These are phyloP conservation scores for Spathaspora arborariae DNA, from an alignment of 805 yeast genomes.

Conservation along the genomic window DNA sequence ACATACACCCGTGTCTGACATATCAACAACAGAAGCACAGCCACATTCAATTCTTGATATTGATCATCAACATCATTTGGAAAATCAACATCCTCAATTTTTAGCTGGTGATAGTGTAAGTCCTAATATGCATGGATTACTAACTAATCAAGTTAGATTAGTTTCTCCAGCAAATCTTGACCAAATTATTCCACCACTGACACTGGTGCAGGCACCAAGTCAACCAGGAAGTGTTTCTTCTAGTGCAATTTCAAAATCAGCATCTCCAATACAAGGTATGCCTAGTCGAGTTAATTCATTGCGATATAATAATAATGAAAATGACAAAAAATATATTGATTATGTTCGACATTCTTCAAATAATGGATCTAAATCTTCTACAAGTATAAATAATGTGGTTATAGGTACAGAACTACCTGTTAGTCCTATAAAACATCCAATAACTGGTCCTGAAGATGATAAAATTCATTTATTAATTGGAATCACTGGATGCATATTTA, in stretches of 20 bases:
- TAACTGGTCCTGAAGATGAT: conserved; percentile 4
- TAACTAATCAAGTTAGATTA: background rate
- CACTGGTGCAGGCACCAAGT: background rate
- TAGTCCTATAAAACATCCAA: conserved; percentile 6
- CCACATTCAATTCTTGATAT: background rate
- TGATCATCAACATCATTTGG: conserved; percentile 2
- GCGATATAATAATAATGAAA: conserved; percentile 7
- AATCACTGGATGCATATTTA: conserved; percentile 22
- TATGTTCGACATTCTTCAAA: conserved; percentile 8
- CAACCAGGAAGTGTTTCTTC: conserved; percentile 2
- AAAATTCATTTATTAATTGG: conserved; percentile 23
- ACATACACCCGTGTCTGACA: background rate
- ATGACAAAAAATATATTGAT: conserved; percentile 11
- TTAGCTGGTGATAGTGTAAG: conserved; percentile 13
- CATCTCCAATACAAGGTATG: background rate
- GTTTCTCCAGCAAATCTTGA: background rate
- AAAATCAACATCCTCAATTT: conserved; percentile 13
- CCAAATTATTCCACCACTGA: background rate
- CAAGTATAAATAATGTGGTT: background rate
- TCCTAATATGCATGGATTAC: conserved; percentile 18
- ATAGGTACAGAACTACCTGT: background rate
- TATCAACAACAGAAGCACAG: background rate
- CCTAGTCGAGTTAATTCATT: conserved; percentile 9
- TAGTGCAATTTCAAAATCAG: conserved; percentile 3
- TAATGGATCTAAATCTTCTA: conserved; percentile 1